These are phyloP conservation scores for Blastomyces emzantsi DNA, from an alignment of 2,329 filamentous ascomycete genomes.

Conservation along the genomic window DNA sequence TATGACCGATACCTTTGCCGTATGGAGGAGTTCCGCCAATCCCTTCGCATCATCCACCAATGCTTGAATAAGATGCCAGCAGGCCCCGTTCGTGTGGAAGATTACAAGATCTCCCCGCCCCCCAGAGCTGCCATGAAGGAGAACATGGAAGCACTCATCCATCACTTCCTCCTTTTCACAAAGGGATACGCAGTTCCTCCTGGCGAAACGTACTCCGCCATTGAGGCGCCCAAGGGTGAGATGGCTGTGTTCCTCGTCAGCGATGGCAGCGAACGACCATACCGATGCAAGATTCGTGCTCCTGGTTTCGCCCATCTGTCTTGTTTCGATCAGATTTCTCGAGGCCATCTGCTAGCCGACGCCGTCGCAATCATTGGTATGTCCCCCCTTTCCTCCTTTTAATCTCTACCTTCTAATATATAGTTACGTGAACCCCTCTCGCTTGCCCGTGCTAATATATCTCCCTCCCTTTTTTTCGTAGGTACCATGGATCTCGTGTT, in stretches of 20 bases:
- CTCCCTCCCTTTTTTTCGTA: slow-evolving; percentile 15
- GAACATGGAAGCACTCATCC: slow-evolving; percentile 99
- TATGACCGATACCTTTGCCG: slow-evolving; percentile 98
- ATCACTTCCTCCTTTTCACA: slow-evolving; percentile 97
- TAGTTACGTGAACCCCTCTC: no score
- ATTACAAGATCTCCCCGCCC: slow-evolving; percentile 96
- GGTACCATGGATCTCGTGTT: slow-evolving; percentile 80
- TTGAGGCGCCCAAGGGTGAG: slow-evolving; percentile 99
- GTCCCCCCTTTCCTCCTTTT: slow-evolving; percentile 13
- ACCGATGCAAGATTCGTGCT: slow-evolving; percentile 94
- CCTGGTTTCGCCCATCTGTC: slow-evolving; percentile 92
- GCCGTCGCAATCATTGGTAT: slow-evolving; percentile 85
- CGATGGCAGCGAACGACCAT: slow-evolving; percentile 91
- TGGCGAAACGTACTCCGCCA: slow-evolving; percentile 94
- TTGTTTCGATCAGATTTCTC: slow-evolving; percentile 87
- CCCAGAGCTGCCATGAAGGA: slow-evolving; percentile 99
- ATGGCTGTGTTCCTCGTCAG: slow-evolving; percentile 97
- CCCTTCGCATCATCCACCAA: slow-evolving; percentile 95
- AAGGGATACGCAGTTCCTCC: slow-evolving; percentile 97
- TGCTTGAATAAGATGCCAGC: slow-evolving; percentile 98
- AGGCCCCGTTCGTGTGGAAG: slow-evolving; percentile 88
- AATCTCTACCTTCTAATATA: background rate
- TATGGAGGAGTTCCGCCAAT: slow-evolving; percentile 99
- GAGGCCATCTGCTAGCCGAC: slow-evolving; percentile 89
- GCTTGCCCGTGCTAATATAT: background rate